Percentiles rank a stretch among this genome's conserved stretches.
phyloP scores from a whole-genome alignment of 2,329 filamentous ascomycete species.

The Herpotrichia juniperi region DNA sequence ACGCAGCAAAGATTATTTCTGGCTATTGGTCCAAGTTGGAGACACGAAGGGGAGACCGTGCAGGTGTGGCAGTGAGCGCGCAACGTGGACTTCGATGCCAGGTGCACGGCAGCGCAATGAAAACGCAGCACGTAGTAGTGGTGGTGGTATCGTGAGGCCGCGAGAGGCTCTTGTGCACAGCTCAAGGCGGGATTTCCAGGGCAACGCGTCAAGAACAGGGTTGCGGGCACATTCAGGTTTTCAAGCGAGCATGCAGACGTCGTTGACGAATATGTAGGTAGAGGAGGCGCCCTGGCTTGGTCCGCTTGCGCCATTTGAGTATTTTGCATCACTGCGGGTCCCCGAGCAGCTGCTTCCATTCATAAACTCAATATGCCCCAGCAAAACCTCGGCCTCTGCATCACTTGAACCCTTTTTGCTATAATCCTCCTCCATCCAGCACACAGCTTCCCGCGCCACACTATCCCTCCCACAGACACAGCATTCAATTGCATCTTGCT shows the following conservation, averaged over 20 bases:
- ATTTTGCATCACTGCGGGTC: conserved; percentile 20
- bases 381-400: conserved; percentile 18
- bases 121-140: conserved; percentile 22
- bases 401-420: conserved; percentile 13
- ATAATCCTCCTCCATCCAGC: background rate
- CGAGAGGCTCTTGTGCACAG: conserved; percentile 15
- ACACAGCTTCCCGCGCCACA: background rate
- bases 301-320: conserved; percentile 15
- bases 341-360: conserved; percentile 23
- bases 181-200: background rate
- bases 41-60: background rate
- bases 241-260: background rate
- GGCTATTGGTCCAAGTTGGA: no score
- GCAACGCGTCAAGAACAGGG: background rate
- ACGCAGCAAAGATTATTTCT: no score
- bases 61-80: background rate
- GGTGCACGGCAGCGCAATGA: background rate
- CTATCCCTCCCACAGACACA: background rate
- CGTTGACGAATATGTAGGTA: background rate
- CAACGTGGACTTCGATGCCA: background rate
- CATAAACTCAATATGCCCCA: no score
- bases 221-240: conserved; percentile 10
- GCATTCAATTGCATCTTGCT: conserved; percentile 15
- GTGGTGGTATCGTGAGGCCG: conserved; percentile 13
- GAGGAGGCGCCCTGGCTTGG: conserved; percentile 1